phyloP scores from a whole-genome alignment of 208 protist genomes.

The Wallacemonas sp. region DNA sequence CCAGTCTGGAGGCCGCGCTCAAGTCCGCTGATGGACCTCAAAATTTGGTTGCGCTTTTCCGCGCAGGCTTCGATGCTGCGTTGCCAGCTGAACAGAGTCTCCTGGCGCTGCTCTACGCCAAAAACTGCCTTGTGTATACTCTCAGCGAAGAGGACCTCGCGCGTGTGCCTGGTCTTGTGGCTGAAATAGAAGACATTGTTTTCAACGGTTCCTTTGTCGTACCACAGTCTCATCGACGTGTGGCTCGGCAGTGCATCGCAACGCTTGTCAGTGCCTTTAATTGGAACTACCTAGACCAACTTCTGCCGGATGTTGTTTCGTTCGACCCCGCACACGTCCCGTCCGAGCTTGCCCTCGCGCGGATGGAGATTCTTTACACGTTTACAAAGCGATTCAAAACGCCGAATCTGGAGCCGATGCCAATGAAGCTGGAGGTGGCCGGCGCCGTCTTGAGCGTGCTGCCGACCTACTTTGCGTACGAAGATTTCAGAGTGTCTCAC shows the following conservation, averaged over 20 bases:
- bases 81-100: constrained; percentile 66
- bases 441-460: constrained; percentile 44
- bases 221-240: constrained; percentile 58
- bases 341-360: constrained; percentile 35
- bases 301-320: constrained; percentile 56
- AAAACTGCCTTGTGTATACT: constrained; percentile 77
- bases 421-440: constrained; percentile 50
- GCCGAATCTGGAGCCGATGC: constrained; percentile 37
- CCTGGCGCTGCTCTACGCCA: constrained; percentile 80
- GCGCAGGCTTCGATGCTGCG: constrained; percentile 45
- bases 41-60: constrained; percentile 65
- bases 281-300: constrained; percentile 79
- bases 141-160: constrained; percentile 48
- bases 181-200: constrained; percentile 63
- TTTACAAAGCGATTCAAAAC: constrained; percentile 79
- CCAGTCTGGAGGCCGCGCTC: constrained; percentile 56
- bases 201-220: constrained; percentile 60
- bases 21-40: constrained; percentile 38
- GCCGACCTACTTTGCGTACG: constrained; percentile 57
- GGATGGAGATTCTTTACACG: constrained; percentile 74
- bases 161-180: constrained; percentile 33
- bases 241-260: constrained; percentile 59
- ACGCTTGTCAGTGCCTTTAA: constrained; percentile 70
- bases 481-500: constrained; percentile 68
- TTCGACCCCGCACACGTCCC: not conserved